Conservation (phyloP, 73 alveolate genomes). For the Paramecium octaurelia region DNA sequence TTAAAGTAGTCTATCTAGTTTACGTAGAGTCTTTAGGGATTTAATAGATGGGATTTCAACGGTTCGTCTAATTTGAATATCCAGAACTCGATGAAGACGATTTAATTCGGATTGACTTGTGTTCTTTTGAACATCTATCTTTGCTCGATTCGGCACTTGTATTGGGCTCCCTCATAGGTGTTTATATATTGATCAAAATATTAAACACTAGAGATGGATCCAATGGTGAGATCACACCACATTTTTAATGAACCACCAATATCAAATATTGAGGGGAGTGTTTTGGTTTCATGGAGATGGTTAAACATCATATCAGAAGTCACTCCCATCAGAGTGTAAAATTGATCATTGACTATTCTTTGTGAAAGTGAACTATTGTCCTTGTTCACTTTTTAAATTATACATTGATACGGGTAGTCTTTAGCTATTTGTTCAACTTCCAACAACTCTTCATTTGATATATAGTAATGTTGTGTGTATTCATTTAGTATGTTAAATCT, state of each 20-base stretch:
- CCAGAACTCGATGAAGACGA: slow-evolving; percentile 22
- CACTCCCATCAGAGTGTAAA: slow-evolving; percentile 1
- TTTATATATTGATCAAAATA: not conserved
- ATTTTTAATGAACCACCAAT: not conserved
- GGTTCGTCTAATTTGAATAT: not conserved
- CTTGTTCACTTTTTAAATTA: slow-evolving; percentile 11
- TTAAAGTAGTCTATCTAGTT: slow-evolving; percentile 10
- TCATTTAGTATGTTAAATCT: not conserved
- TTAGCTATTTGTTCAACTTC: not conserved
- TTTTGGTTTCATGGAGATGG: slow-evolving; percentile 24
- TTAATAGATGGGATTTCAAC: not conserved
- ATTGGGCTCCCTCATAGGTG: not conserved
- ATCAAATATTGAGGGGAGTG: slow-evolving; percentile 35
- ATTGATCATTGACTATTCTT: slow-evolving; percentile 14
- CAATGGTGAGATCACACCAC: slow-evolving; percentile 17
- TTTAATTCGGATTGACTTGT: not conserved
- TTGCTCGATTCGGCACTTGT: not conserved
- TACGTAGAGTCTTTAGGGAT: not conserved
- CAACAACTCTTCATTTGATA: slow-evolving; percentile 4
- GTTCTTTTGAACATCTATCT: slow-evolving; percentile 6
- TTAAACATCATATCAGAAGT: slow-evolving; percentile 29
- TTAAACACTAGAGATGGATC: not conserved
- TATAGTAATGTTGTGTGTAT: not conserved
- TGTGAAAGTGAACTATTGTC: not conserved
- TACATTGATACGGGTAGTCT: slow-evolving; percentile 2